Evolutionary conservation across 805 yeast species (phyloP), one percentile per base, ranked within the genome.

Genomic region (Komagataella pseudopastoris): DNA sequence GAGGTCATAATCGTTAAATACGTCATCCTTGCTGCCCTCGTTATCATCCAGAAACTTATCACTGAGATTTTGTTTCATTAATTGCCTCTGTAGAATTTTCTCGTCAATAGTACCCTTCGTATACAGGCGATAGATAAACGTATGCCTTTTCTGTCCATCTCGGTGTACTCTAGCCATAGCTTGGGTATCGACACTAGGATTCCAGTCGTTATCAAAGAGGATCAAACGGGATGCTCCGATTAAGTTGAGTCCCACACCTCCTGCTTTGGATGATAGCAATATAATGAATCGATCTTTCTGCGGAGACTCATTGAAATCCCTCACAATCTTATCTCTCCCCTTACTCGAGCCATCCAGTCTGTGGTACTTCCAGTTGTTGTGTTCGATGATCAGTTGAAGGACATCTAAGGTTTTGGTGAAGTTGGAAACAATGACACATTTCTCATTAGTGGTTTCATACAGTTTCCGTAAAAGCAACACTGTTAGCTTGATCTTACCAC

Each of bases 101-200:
- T 93, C 99, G 63, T 93, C 99, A 43, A 89, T 85, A 51, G 90
- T 81, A 0, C 98, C 99, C 0, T 95, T 81, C 0, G 96, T 85
- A 46, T 93, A 67, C 17, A 93, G 65, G 56, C 99, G 73, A 61
- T 93, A 93, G 30, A 91, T 81, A 61, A 70, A 83, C 8, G 89
- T 93, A 0, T 88, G 88, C 48, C 68, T 75, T 49, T 67, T 77
- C 63, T 93, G 99, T 0, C 99, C 99, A 63, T 91, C 97, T 59
- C 99, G 72, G 61, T 91, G 96, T 6, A 93, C 82, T 55, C 99
- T 70, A 1, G 97, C 96, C 95, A 91, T 87, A 0, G 97, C 96
- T 63, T 93, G 99, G 39, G 85, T 64, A 61, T 93, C 99, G 10
- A 83, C 75, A 0, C 96, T 80, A 0, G 99, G 99, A 56, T 93